A percentile compares a stretch with the other conserved stretches of the same genome.
These are phyloP conservation scores for Alternaria sp. DNA, from an alignment of 2,329 filamentous ascomycete species.

Conservation along the genomic window DNA sequence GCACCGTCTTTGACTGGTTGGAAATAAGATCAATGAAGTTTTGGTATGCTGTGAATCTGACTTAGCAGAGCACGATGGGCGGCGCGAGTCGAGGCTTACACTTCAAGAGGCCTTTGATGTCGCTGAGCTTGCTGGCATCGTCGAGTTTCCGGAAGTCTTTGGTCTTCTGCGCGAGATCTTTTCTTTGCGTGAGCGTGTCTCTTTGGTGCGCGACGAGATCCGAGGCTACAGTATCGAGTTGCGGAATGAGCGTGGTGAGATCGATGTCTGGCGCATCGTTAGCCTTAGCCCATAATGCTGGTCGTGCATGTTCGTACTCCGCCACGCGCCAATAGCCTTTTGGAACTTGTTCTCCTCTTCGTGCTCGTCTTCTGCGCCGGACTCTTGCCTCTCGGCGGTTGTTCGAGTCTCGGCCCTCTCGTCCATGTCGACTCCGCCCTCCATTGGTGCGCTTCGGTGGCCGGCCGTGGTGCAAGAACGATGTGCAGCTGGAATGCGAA, in stretches of 20 bases:
- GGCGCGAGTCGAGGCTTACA: slow-evolving; percentile 57
- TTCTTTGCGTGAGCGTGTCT: slow-evolving; percentile 93
- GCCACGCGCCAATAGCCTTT: slow-evolving; percentile 93
- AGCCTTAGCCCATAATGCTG: slow-evolving; percentile 9
- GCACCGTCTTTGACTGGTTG: slow-evolving; percentile 93
- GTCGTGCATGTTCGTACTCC: slow-evolving; percentile 67
- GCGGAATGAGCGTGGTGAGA: slow-evolving; percentile 81
- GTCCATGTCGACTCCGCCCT: slow-evolving; percentile 46
- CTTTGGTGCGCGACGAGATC: slow-evolving; percentile 93
- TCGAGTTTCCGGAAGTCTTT: slow-evolving; percentile 97
- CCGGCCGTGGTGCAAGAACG: not conserved
- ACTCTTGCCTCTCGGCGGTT: slow-evolving; percentile 11
- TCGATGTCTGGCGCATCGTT: slow-evolving; percentile 73
- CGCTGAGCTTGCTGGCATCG: slow-evolving; percentile 82
- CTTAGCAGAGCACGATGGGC: slow-evolving; percentile 23
- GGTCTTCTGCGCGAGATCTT: slow-evolving; percentile 98
- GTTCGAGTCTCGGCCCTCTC: slow-evolving; percentile 21
- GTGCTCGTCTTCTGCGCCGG: slow-evolving; percentile 16
- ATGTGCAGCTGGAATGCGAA: not conserved
- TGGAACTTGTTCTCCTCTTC: slow-evolving; percentile 89
- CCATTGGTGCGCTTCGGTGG: slow-evolving; percentile 34
- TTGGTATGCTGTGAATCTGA: slow-evolving; percentile 78
- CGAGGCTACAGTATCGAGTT: slow-evolving; percentile 90
- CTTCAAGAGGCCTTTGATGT: slow-evolving; percentile 90
- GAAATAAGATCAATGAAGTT: slow-evolving; percentile 96